Base-by-base conservation (phyloP, 306 rosid genomes). In the Quercus glauca region DNA sequence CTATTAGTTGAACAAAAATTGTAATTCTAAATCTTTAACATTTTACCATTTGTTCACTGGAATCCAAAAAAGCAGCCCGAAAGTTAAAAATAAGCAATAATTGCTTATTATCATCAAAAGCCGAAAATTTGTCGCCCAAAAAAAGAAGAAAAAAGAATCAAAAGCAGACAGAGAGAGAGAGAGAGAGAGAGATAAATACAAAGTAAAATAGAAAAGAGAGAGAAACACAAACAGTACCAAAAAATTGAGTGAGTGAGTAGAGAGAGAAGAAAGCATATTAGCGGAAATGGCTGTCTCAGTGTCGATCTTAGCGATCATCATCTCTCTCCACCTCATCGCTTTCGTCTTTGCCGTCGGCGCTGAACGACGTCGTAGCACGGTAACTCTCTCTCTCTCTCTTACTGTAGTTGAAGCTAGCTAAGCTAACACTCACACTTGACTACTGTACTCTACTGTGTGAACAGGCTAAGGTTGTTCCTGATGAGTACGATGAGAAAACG, bases 281-380 rank as follows among this genome's bases (percentile, higher is more conserved):
- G 72, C 72, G 58, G 70, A 33, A 78, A 94, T 94, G 98, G 98
- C 89, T 7, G 74, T 91, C 69, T 92, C 98, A 0, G 69, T 89
- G 3, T 74, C 92, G 2, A 57, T 92, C 73, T 43, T 88, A 51
- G 92, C 90, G 73, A 75, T 89, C 41, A 43, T 90, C 83, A 63
- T 83, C 83, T 76, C 97, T 67, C 96, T 91, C 9, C 90, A 93
- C 83, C 94, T 93, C 89, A 82, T 95, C 20, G 99, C 99, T 74
- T 90, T 93, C 71, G 89, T 95, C 73, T 80, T 95, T 29, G 96
- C 99, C 72, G 71, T 95, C 11, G 99, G 98, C 13, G 99, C 98
- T 49, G 99, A 95, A 84, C 88, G 89, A 28, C 98, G 98, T 73
- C 96, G 99, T 71, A 93, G 93, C 83, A 51, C 61, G 80, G 97